Evolutionary conservation across 1,284 basidiomycete species (phyloP), one percentile per base, ranked within the genome.

Genomic region (Marasmius fiardii): DNA sequence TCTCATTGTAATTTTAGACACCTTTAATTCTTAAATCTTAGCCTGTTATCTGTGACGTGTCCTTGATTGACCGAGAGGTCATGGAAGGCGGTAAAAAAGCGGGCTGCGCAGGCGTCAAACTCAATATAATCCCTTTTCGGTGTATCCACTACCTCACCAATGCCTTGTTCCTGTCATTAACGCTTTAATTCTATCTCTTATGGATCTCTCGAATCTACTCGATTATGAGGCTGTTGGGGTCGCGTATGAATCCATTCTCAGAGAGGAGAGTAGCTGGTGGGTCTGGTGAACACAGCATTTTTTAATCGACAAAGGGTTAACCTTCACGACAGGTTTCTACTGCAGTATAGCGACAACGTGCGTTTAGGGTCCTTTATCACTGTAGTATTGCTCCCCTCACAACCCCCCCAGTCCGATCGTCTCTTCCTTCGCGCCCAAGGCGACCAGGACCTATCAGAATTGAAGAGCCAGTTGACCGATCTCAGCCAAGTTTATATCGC

Each of bases 401-500:
- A 11, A 26, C 20, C 28, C 28, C 10, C 4, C 20, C 41, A 67
- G 63, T 59, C 61, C 10, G 73, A 76, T 50, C 69, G 72, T 43
- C 64, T 77, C 47, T 66, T 65, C 16, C 60, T 78, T 14, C 65
- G 71, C 60, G 73, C 70, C 26, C 68, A 67, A 41, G 76, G 76
- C 16, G 58, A 59, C 21, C 68, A 70, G 18, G 75, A 75, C 20
- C 65, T 78, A n/a, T 65, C 70, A 41, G 74, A 77, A 54, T 62
- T 79, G 52, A 77, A 76, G 58, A 69, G 66, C 44, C 69, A 65
- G 48, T 66, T 78, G 16, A 65, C 71, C 39, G 70, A 74, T 54
- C 54, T 66, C 26, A 60, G 68, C 6, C 65, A 70, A 43, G 68
- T 75, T 16, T 72, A 71, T 39, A 68, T 78, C 57, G 76, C 65